Base-by-base conservation (phyloP, 1,284 basidiomycete genomes). In the Tilletia horrida region DNA sequence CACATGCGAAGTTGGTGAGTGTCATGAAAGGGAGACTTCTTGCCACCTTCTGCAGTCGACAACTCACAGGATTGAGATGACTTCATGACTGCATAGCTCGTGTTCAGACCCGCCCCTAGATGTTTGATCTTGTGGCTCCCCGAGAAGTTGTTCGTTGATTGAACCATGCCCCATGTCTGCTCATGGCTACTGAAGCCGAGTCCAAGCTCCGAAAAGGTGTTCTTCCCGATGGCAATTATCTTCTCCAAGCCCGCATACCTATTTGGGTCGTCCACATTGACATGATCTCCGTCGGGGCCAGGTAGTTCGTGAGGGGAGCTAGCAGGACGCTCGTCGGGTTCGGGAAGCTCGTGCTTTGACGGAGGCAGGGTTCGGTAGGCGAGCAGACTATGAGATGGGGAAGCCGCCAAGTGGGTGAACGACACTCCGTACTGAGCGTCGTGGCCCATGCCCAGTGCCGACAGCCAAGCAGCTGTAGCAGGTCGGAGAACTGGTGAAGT, bases 111-210 rank as follows among this genome's bases (percentile, higher is more conserved):
- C 25, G 45, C 57, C n/a, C 55, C 55, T 31, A 59, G 29, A 18
- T 31, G 29, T 29, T 59, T 59, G 55, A 59, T 59, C 55, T 40
- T 25, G 18, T 21, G 9, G 29, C 55, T 59, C 8, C 55, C 55
- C 18, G 29, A 11, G n/a, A 59, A 59, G 29, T 59, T 59, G 55
- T 25, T 11, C 25, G 31, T 25, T 3, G 63, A 59, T 16, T 47
- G 55, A 21, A 48, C 44, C 65, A 66, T 66, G 44, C 65, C 65
- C 65, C 65, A 66, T 25, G 65, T 59, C 25, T 16, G 16, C 25
- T 66, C 65, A 23, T 61, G 47, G 31, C 35, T 42, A n/a, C 45
- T 31, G 50, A 66, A 66, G 31, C 65, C 65, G 44, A 66, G 50
- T 27, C 65, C 65, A 21, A 66, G 61, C 31, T 66, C 50, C 9